Evolutionary conservation across 1,139 yeast genomes (phyloP).

Genomic region (Yamadazyma blattariae): DNA sequence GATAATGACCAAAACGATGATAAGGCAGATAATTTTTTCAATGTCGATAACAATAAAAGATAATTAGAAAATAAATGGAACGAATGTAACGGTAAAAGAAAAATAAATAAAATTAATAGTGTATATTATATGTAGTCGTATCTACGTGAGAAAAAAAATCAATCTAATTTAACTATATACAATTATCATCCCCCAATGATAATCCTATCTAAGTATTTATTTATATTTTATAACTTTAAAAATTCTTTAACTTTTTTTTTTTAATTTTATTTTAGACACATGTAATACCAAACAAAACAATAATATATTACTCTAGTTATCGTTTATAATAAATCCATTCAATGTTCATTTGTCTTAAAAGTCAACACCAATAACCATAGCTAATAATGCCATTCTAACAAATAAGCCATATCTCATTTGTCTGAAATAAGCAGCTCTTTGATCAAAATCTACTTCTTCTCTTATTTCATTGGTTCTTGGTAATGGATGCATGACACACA

Average conservation of each 20-base stretch:
- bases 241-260: not conserved
- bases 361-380: slow-evolving; percentile 94
- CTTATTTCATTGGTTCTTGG: slow-evolving; percentile 96
- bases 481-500: slow-evolving; percentile 99
- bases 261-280: not conserved
- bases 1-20: slow-evolving; percentile 5
- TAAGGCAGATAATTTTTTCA: too few relatives aligned
- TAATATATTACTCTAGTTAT: too few relatives aligned
- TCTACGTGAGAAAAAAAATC: slow-evolving; percentile 3
- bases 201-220: not conserved
- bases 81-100: not conserved
- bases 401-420: slow-evolving; percentile 98
- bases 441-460: slow-evolving; percentile 98
- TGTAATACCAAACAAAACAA: too few relatives aligned
- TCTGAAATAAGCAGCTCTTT: slow-evolving; percentile 98
- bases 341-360: too few relatives aligned
- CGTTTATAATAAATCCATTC: too few relatives aligned
- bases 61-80: not conserved
- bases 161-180: slow-evolving; percentile 2
- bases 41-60: too few relatives aligned
- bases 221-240: not conserved
- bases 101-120: slow-evolving; percentile 1
- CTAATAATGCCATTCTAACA: slow-evolving; percentile 97
- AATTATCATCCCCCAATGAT: slow-evolving; percentile 14
- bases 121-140: slow-evolving; percentile 5